Evolutionary conservation across 345 rosid species (phyloP), one percentile per base, ranked within the genome.

Genomic region (Populus deltoides): DNA sequence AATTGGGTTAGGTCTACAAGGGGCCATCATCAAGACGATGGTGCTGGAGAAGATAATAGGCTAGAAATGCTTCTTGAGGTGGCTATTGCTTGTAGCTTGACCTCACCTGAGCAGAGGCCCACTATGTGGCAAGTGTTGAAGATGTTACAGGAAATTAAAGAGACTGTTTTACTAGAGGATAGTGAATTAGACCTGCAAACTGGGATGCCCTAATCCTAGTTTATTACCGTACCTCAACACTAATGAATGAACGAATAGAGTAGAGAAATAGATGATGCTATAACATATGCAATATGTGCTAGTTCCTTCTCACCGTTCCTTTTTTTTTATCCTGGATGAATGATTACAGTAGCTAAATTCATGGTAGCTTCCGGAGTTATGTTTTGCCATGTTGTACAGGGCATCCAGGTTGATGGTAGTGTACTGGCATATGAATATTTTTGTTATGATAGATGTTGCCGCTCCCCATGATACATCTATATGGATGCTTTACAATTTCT

Each of bases 61-160:
- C 84, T 93, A 45, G 87, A 79, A 70, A 95, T 95, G 98, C 88
- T 93, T 61, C 79, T 88, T 7, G 96, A 93, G 81, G 92, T 95
- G 43, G 97, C 96, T 25, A 78, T 87, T 63, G 87, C 83, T 38
- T 95, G 99, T 81, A 83, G 91, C 66, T 80, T 62, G 83, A 79
- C 78, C 33, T 90, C 96, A 47, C 87, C 94, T 2, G 99, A 95
- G 66, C 99, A 95, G 78, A 88, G 99, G 81, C 99, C 99, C 0
- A 90, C 98, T 0, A 95, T 93, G 99, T 93, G 98, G 99, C 98
- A 92, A 77, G 97, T 93, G 7, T 79, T 93, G 86, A 95, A 93
- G 88, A 92, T 95, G 98, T 79, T 93, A 76, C 98, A 89, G 73
- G 94, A 91, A 87, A 89, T 95, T 85, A 95, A 93, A 84, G 96